Base-by-base conservation (phyloP, 2,329 filamentous ascomycete genomes). In the Taxawa tesnikishii region DNA sequence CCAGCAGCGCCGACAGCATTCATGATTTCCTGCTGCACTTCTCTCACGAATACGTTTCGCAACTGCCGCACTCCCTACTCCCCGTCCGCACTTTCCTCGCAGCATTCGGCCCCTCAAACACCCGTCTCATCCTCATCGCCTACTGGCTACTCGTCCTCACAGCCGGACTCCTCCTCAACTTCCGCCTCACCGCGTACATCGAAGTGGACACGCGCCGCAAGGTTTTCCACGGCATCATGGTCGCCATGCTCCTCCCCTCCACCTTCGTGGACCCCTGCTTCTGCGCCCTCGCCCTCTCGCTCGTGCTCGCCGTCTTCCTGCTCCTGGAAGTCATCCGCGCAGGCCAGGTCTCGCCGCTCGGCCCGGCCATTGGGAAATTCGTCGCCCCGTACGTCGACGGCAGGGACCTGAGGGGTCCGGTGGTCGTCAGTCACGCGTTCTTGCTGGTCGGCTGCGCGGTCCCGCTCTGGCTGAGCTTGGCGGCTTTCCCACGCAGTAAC, bases 161-260 rank as follows among this genome's bases (percentile, higher is more conserved):
- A 11, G 51, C 74, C 2, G 90, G 88, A 1, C 67, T 96, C 21
- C 56, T 74, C 2, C 64, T 83, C 2, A 85, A 94, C n/a, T 59
- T 75, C 7, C 65, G 82, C 4, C 83, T 94, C 6, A 73, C 90
- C 32, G 82, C 79, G 25, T 64, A 83, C 30, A 87, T 82, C 43
- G 87, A 94, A 57, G 88, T 98, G 28, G 90, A 98, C 58, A 98
- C 90, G 1, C 74, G 90, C 30, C 76, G 90, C 31, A 98, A 98
- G 56, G 83, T 96, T 15, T 98, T 98, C 54, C 90, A 98, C 55
- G 92, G 92, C 44, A 94, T 88, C 70, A 96, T 96, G 81, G 88
- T 96, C 6, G 75, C 76, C 34, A 94, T 98, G 83, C 78, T 98
- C 34, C 67, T 96, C 2, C 87, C 90, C 0, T 75, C 83, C 2